phyloP scores from a whole-genome alignment of 108 stramenopile genomes.

The Nitzschia sp. region DNA sequence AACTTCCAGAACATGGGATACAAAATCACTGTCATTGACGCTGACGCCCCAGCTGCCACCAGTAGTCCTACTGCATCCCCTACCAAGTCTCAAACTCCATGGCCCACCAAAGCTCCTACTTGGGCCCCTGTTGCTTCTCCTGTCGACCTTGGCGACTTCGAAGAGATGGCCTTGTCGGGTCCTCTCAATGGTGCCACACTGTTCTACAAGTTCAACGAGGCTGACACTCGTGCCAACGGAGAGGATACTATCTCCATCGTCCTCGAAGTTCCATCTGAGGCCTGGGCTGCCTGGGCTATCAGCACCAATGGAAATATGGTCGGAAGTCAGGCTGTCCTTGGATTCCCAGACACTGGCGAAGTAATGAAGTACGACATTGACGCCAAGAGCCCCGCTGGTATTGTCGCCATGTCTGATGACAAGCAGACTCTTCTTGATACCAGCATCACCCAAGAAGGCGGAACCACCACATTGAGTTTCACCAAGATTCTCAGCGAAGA shows the following conservation, averaged over 20 bases:
- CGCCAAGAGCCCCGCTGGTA: conserved; percentile 13
- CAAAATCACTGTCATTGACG: conserved; percentile 20
- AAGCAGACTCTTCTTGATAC: conserved; percentile 51
- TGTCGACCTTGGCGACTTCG: not conserved
- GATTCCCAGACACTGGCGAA: conserved; percentile 39
- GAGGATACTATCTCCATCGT: conserved; percentile 21
- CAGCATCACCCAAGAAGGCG: conserved; percentile 33
- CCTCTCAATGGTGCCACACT: conserved; percentile 7
- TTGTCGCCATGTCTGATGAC: conserved; percentile 24
- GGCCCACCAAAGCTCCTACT: not conserved
- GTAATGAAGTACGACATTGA: conserved; percentile 45
- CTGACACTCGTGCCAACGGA: conserved; percentile 8
- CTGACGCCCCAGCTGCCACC: not conserved
- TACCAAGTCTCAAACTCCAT: not conserved
- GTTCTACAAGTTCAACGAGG: not conserved
- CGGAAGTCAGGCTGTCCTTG: conserved; percentile 50
- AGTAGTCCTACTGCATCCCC: not conserved
- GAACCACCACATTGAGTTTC: conserved; percentile 48
- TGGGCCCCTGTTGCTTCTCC: not conserved
- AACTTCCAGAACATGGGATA: conserved; percentile 17
- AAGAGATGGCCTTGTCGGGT: conserved; percentile 3
- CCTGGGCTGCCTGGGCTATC: conserved; percentile 43
- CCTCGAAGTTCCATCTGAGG: conserved; percentile 10
- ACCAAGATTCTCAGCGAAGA: conserved; percentile 52
- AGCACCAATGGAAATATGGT: conserved; percentile 37